These are phyloP conservation scores for Salicornia ramosissima DNA, from an alignment of 148 eudicot genomes.

Conservation along the genomic window DNA sequence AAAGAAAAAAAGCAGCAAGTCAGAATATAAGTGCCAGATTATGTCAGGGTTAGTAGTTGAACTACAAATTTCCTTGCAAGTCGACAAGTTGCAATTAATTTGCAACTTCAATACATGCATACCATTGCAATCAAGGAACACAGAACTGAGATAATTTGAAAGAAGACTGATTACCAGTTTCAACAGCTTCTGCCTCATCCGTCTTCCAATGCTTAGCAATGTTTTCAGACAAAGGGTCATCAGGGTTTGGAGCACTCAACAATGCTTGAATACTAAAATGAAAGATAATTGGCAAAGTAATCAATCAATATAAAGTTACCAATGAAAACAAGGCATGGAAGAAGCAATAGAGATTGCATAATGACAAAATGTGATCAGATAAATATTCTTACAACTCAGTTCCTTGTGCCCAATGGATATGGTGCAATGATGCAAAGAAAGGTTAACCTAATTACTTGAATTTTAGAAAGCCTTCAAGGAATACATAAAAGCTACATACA, in stretches of 20 bases:
- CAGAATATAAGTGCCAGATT: too few relatives aligned
- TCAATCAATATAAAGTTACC: background rate
- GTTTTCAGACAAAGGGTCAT: slow-evolving; percentile 96
- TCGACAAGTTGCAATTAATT: too few relatives aligned
- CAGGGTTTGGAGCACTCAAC: slow-evolving; percentile 97
- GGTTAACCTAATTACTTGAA: background rate
- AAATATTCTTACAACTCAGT: background rate
- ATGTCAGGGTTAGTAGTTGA: too few relatives aligned
- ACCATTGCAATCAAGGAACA: too few relatives aligned
- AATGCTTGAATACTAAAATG: slow-evolving; percentile 83
- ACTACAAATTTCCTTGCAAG: too few relatives aligned
- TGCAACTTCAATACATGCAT: too few relatives aligned
- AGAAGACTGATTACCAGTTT: slow-evolving; percentile 48
- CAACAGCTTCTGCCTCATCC: slow-evolving; percentile 88
- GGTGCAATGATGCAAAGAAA: background rate
- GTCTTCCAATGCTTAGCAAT: slow-evolving; percentile 98
- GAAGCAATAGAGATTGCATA: background rate
- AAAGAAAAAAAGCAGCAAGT: too few relatives aligned
- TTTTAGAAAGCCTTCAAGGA: background rate
- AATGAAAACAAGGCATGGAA: background rate
- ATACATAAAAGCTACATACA: background rate
- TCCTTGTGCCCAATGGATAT: too few relatives aligned
- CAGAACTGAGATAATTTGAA: background rate
- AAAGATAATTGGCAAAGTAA: slow-evolving; percentile 8
- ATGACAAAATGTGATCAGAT: background rate